Percentiles rank a stretch among this genome's conserved stretches.
phyloP scores from a whole-genome alignment of 371 early-diverging fungal species.

The Syncephalastrum monosporum region DNA sequence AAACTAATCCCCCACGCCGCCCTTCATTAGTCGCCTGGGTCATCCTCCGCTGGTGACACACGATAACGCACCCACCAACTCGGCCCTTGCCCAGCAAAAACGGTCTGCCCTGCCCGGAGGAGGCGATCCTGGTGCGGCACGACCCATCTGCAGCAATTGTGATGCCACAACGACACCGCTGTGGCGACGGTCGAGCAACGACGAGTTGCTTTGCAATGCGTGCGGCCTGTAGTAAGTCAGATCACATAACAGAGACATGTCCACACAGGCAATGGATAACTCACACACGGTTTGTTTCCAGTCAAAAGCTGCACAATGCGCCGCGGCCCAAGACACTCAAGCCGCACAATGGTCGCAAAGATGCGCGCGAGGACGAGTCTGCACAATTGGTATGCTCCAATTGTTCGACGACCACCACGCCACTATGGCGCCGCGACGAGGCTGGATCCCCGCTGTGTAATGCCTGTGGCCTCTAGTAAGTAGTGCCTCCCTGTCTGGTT shows the following conservation, averaged over 20 bases:
- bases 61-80: no score
- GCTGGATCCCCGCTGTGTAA: conserved; percentile 89
- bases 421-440: conserved; percentile 92
- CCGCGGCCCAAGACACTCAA: conserved; percentile 60
- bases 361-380: conserved; percentile 37
- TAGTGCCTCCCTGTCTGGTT: neutral
- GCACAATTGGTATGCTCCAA: conserved; percentile 74
- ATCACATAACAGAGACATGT: no score
- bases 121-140: conserved; percentile 7
- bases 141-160: conserved; percentile 82
- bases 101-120: no score
- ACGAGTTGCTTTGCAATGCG: conserved; percentile 87
- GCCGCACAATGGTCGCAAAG: conserved; percentile 31
- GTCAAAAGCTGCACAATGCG: conserved; percentile 72
- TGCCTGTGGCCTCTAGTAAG: conserved; percentile 93
- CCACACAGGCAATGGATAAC: conserved; percentile 48
- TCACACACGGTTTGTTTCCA: conserved; percentile 64
- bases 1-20: no score
- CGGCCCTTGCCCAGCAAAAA: no score
- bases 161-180: conserved; percentile 88
- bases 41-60: no score
- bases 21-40: no score
- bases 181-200: conserved; percentile 88
- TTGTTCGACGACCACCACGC: conserved; percentile 86
- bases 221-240: conserved; percentile 62